These are phyloP conservation scores for Serendipita sp. DNA, from an alignment of 768 basidiomycete species.

Conservation along the genomic window DNA sequence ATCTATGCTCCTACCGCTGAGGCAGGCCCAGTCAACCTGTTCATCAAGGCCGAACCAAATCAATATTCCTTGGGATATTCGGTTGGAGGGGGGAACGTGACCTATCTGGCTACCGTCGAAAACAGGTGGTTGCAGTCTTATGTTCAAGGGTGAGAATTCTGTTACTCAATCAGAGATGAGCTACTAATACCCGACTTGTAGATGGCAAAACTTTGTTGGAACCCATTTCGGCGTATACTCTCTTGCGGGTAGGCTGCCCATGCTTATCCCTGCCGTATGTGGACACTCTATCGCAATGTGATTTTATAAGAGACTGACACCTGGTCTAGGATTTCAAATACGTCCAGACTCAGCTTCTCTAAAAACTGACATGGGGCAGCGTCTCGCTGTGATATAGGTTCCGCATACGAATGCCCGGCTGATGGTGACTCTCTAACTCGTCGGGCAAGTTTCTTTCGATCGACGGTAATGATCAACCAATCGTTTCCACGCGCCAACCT, in stretches of 20 bases:
- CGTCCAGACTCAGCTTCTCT: not conserved
- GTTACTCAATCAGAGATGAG: not conserved
- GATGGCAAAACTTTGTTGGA: not conserved
- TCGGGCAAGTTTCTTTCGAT: no score
- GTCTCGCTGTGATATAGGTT: no score
- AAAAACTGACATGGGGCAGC: not conserved
- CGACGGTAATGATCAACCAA: no score
- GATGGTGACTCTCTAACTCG: no score
- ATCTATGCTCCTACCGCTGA: not conserved
- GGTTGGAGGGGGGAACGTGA: not conserved
- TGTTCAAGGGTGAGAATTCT: not conserved
- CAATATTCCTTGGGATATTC: not conserved
- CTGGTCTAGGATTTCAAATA: not conserved
- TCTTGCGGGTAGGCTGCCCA: not conserved
- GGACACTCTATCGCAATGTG: not conserved
- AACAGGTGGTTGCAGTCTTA: not conserved
- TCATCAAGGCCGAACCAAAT: constrained; percentile 3
- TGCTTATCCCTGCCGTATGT: not conserved
- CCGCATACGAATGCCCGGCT: no score
- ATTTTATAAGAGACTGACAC: not conserved
- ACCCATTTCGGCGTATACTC: not conserved
- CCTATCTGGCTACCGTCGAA: not conserved
- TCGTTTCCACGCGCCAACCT: no score
- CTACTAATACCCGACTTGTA: not conserved
- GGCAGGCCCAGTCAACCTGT: not conserved